Evolutionary conservation across 2,329 filamentous ascomycete species (phyloP).

Genomic region (Aspergillus brunneoviolaceus): DNA sequence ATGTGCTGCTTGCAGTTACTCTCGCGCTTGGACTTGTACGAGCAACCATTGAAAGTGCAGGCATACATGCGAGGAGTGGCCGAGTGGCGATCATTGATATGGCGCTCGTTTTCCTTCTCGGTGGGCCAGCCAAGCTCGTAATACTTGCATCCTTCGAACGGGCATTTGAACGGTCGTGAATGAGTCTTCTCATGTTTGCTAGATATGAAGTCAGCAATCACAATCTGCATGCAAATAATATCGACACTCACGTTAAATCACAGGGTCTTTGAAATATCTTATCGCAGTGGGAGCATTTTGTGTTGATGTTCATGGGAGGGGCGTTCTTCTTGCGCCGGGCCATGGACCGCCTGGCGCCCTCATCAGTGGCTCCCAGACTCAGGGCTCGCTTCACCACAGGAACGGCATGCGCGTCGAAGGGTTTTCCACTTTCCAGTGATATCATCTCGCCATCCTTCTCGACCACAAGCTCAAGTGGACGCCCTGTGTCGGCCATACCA

Average conservation of each 20-base stretch:
- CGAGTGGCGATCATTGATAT: constrained; percentile 95
- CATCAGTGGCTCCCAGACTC: constrained; percentile 62
- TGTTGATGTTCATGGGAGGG: constrained; percentile 76
- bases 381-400: constrained; percentile 54
- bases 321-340: constrained; percentile 93
- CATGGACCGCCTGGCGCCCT: constrained; percentile 90
- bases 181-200: constrained; percentile 96
- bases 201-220: constrained; percentile 9
- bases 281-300: constrained; percentile 78
- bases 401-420: constrained; percentile 52
- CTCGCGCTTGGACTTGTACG: constrained; percentile 92
- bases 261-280: constrained; percentile 97
- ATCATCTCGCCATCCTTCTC: constrained; percentile 77
- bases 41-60: constrained; percentile 79
- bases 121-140: constrained; percentile 89
- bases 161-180: constrained; percentile 93
- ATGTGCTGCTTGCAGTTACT: constrained; percentile 98
- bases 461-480: constrained; percentile 79
- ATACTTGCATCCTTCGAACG: constrained; percentile 80
- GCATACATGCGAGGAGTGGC: constrained; percentile 74
- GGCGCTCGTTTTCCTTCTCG: constrained; percentile 94
- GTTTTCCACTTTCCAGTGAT: constrained; percentile 70
- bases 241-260: constrained; percentile 66
- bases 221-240: not conserved
- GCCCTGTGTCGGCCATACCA: constrained; percentile 77